A percentile compares a stretch with the other conserved stretches of the same genome.
phyloP scores from a whole-genome alignment of 2,329 filamentous ascomycete species.

The Paramyrothecium sp. region DNA sequence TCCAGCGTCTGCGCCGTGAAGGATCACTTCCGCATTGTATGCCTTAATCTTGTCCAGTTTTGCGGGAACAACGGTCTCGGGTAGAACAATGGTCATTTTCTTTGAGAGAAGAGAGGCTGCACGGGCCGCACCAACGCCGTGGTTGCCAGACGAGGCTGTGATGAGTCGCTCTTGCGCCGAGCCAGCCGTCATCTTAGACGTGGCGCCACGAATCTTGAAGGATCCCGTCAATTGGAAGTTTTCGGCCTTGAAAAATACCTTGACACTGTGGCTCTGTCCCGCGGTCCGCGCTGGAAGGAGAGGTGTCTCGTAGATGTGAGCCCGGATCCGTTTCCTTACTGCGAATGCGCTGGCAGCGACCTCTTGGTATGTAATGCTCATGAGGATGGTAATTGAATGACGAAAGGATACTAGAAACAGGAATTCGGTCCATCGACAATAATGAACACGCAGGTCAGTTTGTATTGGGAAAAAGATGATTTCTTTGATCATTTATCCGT shows the following conservation, averaged over 20 bases:
- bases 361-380: background rate
- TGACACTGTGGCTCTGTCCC: constrained; percentile 1
- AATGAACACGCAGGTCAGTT: too few relatives aligned
- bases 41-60: constrained; percentile 18
- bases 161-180: constrained; percentile 8
- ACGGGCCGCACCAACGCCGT: constrained; percentile 16
- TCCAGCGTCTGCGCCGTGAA: constrained; percentile 17
- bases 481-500: too few relatives aligned
- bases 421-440: background rate
- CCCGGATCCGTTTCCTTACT: constrained; percentile 12
- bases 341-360: constrained; percentile 7
- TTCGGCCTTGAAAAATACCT: constrained; percentile 20
- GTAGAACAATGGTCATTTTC: constrained; percentile 15
- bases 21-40: constrained; percentile 15
- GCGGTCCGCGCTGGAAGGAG: constrained; percentile 11
- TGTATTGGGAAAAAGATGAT: too few relatives aligned
- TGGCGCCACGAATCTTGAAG: constrained; percentile 22
- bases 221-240: constrained; percentile 23
- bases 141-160: constrained; percentile 19
- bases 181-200: constrained; percentile 18
- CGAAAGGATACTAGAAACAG: background rate
- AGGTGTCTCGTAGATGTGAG: constrained; percentile 18
- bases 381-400: background rate
- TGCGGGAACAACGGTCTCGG: constrained; percentile 13
- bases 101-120: constrained; percentile 9